phyloP scores from a whole-genome alignment of 139 green algal genomes.

The Ulvella scutata region DNA sequence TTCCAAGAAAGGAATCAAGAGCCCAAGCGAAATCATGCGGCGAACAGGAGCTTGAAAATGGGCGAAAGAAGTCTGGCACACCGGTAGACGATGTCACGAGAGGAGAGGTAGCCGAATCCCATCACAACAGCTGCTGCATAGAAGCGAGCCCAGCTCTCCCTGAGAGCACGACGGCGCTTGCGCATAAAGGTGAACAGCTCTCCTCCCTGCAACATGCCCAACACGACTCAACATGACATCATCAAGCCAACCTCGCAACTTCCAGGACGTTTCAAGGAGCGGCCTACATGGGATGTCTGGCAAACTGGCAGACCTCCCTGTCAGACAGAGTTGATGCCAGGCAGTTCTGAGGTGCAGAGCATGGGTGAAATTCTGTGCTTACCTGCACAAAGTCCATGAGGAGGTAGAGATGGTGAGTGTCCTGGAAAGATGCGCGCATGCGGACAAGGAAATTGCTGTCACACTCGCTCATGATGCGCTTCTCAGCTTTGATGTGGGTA shows the following conservation, averaged over 20 bases:
- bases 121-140: conserved; percentile 69
- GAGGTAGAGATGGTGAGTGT: conserved; percentile 20
- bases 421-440: conserved; percentile 47
- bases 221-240: conserved; percentile 91
- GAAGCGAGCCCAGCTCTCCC: conserved; percentile 67
- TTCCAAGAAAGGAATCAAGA: no score
- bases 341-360: no score
- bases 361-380: no score
- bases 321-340: no score
- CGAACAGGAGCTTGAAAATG: no score
- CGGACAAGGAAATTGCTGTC: conserved; percentile 69
- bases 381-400: conserved; percentile 22
- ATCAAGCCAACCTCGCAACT: no score
- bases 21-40: no score
- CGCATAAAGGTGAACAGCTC: conserved; percentile 77
- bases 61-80: background rate
- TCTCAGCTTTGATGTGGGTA: conserved; percentile 76
- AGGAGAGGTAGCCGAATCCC: conserved; percentile 74
- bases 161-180: conserved; percentile 33
- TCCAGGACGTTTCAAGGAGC: conserved; percentile 11
- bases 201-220: conserved; percentile 78
- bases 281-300: background rate
- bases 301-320: conserved; percentile 4
- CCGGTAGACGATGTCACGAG: conserved; percentile 51
- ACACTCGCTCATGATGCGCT: conserved; percentile 49